These are phyloP conservation scores for Botrytis squamosa DNA, from an alignment of 2,329 filamentous ascomycete species.

Conservation along the genomic window DNA sequence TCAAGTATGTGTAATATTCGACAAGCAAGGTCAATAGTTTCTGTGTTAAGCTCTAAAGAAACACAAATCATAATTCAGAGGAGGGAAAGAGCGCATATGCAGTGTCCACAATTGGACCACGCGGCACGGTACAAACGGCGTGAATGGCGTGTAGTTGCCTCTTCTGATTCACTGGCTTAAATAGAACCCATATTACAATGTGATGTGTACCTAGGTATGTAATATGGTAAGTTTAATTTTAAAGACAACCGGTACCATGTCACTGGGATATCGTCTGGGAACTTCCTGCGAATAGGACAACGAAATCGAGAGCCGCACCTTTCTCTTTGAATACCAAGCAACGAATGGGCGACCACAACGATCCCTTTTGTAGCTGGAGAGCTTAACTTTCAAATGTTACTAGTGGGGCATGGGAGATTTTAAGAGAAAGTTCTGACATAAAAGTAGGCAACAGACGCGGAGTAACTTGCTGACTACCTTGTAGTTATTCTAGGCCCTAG, in stretches of 20 bases:
- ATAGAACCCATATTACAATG: neutral
- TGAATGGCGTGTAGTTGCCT: neutral
- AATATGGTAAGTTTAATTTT: constrained; percentile 1
- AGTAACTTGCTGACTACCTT: constrained; percentile 1
- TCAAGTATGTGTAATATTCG: neutral
- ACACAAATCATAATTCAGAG: neutral
- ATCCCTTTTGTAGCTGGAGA: neutral
- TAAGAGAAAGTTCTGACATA: neutral
- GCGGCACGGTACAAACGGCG: constrained; percentile 2
- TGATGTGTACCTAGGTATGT: neutral
- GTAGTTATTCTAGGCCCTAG: neutral
- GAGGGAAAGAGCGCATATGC: neutral
- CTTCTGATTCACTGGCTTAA: neutral
- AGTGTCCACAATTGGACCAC: constrained; percentile 1
- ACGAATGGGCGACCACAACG: neutral
- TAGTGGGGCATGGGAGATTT: neutral
- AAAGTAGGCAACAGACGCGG: constrained; percentile 10
- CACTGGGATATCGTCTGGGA: neutral
- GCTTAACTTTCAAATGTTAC: neutral
- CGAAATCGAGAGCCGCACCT: constrained; percentile 1
- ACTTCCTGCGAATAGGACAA: constrained; percentile 4
- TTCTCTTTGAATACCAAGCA: neutral
- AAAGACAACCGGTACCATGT: constrained; percentile 4
- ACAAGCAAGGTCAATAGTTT: neutral
- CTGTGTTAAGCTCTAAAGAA: neutral